Evolutionary conservation across 176 grass and related monocot genomes (phyloP).

Genomic region (Elaeis guineensis): DNA sequence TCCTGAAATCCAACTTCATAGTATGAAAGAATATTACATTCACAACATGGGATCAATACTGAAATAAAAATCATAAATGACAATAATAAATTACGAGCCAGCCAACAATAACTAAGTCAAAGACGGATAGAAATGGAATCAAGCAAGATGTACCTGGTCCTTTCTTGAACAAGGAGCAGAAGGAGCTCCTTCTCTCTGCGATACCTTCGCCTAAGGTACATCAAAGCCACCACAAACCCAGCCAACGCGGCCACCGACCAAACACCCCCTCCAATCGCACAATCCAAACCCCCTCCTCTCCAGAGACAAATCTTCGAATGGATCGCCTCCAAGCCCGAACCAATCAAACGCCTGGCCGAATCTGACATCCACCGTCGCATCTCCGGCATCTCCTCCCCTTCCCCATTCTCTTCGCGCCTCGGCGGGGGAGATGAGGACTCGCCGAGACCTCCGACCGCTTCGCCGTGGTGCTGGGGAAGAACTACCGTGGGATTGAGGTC

Average conservation of each 20-base stretch:
- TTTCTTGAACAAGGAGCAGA: slow-evolving; percentile 43
- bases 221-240: slow-evolving; percentile 28
- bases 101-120: no score
- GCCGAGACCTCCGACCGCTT: neutral
- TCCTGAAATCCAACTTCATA: no score
- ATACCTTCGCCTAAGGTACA: slow-evolving; percentile 34
- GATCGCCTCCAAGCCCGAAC: slow-evolving; percentile 26
- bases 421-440: slow-evolving; percentile 10
- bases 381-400: neutral
- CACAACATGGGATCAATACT: no score
- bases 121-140: no score
- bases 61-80: no score
- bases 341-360: slow-evolving; percentile 18
- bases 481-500: slow-evolving; percentile 5
- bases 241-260: slow-evolving; percentile 27
- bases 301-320: slow-evolving; percentile 20
- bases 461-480: neutral
- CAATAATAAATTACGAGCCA: no score
- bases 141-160: slow-evolving; percentile 30
- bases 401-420: neutral
- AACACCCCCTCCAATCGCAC: slow-evolving; percentile 8
- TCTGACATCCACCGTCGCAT: slow-evolving; percentile 14
- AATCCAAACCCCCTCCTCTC: neutral
- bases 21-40: no score
- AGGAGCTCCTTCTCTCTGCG: slow-evolving; percentile 35